phyloP scores from a whole-genome alignment of 106 monocot species.

The Triglochin maritima region DNA sequence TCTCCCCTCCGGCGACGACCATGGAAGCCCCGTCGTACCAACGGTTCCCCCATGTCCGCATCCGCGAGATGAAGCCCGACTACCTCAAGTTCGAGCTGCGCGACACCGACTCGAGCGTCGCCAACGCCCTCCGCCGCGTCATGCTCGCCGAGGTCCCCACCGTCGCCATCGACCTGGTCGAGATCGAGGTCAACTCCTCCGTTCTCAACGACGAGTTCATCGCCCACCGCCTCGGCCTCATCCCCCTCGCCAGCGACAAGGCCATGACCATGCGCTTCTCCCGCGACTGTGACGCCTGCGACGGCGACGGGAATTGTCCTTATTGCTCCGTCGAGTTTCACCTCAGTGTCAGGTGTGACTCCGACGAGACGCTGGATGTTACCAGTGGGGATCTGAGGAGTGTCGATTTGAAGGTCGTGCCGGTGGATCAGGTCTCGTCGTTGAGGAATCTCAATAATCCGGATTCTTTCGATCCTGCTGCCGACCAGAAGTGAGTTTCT shows the following conservation, averaged over 20 bases:
- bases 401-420: conserved; percentile 36
- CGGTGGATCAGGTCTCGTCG: conserved; percentile 45
- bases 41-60: conserved; percentile 57
- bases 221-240: conserved; percentile 85
- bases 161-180: conserved; percentile 90
- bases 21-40: conserved; percentile 51
- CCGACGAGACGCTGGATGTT: conserved; percentile 88
- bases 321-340: conserved; percentile 94
- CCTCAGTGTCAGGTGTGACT: conserved; percentile 67
- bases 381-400: conserved; percentile 67
- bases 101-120: conserved; percentile 84
- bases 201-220: conserved; percentile 99
- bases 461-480: background rate
- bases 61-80: conserved; percentile 80
- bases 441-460: background rate
- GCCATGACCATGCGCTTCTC: conserved; percentile 96
- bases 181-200: conserved; percentile 84
- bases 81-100: conserved; percentile 91
- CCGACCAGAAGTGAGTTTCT: background rate
- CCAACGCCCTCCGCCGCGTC: conserved; percentile 91
- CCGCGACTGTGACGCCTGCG: conserved; percentile 87
- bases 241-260: conserved; percentile 54
- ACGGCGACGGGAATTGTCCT: conserved; percentile 86
- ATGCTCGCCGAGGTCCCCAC: conserved; percentile 94
- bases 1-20: background rate